Conservation (phyloP, 768 basidiomycete genomes). For the Boletus pseudopeckii region DNA sequence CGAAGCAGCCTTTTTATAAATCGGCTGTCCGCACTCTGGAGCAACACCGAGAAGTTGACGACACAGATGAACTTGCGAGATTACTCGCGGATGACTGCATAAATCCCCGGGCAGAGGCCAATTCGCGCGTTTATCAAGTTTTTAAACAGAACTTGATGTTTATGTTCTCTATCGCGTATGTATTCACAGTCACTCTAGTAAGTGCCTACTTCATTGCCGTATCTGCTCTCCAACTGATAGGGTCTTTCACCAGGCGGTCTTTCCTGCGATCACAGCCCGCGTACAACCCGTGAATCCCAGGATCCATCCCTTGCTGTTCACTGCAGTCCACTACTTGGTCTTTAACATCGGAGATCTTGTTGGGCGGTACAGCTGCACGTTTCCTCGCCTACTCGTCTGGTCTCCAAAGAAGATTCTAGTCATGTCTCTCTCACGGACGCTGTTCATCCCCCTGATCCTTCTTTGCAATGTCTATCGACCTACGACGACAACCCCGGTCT, state of each 20-base stretch:
- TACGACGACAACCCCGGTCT: constrained; percentile 14
- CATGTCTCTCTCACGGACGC: not conserved
- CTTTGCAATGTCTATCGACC: not conserved
- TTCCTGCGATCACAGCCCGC: not conserved
- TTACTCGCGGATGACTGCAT: not conserved
- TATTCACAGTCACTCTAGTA: not conserved
- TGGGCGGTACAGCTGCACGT: not conserved
- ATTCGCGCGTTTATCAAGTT: not conserved
- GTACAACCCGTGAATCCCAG: not conserved
- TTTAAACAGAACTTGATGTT: not conserved
- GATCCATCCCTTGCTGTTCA: not conserved
- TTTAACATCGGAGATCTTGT: not conserved
- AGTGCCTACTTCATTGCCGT: not conserved
- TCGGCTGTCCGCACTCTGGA: not conserved
- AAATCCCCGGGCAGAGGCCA: not conserved
- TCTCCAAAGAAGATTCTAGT: not conserved
- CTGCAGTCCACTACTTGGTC: not conserved
- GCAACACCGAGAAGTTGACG: not conserved
- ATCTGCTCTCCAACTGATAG: not conserved
- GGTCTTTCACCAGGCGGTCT: not conserved
- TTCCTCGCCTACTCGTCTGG: not conserved
- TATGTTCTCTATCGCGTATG: not conserved
- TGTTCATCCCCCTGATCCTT: not conserved
- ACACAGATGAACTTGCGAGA: not conserved
- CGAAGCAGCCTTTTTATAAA: not conserved